A percentile compares a stretch with the other conserved stretches of the same genome.
Evolutionary conservation across 768 basidiomycete genomes (phyloP).

Genomic region (Ramaria rubella): DNA sequence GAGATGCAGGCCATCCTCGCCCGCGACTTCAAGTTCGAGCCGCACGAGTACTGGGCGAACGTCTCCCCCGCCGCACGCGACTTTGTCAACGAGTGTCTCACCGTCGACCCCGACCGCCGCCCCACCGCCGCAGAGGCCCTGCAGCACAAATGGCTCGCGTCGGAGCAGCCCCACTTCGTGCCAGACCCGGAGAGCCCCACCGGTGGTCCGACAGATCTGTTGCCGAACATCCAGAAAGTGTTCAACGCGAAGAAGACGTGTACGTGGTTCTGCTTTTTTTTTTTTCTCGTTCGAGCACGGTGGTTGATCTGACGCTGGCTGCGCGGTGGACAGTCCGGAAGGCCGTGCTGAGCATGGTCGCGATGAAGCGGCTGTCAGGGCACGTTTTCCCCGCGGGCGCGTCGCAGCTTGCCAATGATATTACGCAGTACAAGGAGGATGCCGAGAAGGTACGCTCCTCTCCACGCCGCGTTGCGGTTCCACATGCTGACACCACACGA

Average conservation of each 20-base stretch:
- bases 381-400: constrained; percentile 42
- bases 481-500: neutral
- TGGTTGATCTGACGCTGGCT: neutral
- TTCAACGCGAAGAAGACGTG: constrained; percentile 87
- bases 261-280: constrained; percentile 32
- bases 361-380: constrained; percentile 71
- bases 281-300: too few relatives aligned
- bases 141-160: constrained; percentile 74
- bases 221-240: constrained; percentile 84
- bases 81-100: constrained; percentile 80
- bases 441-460: constrained; percentile 51
- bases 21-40: constrained; percentile 90
- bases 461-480: neutral
- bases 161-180: constrained; percentile 63
- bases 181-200: constrained; percentile 47
- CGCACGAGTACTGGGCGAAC: constrained; percentile 79
- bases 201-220: constrained; percentile 65
- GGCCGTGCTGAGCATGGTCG: constrained; percentile 81
- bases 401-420: constrained; percentile 47
- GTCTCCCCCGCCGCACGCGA: constrained; percentile 77
- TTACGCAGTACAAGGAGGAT: constrained; percentile 72
- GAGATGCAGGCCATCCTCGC: constrained; percentile 96
- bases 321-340: constrained; percentile 67
- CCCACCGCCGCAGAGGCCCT: constrained; percentile 74
- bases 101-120: constrained; percentile 71